phyloP scores from a whole-genome alignment of 116 monocot species.

The Dioscorea cayenensis region DNA sequence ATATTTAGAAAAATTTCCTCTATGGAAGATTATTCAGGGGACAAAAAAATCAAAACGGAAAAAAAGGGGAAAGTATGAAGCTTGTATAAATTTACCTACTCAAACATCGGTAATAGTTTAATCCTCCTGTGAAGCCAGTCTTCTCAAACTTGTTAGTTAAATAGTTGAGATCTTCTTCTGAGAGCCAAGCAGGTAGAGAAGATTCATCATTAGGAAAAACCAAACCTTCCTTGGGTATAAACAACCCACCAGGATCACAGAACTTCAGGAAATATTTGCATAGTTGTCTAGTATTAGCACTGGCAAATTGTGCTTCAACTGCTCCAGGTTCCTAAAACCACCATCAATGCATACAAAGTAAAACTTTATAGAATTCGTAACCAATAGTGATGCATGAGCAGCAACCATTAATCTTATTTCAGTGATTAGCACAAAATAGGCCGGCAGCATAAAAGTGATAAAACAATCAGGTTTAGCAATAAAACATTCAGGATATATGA shows the following conservation, averaged over 20 bases:
- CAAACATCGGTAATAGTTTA: constrained; percentile 12
- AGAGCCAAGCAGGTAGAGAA: constrained; percentile 9
- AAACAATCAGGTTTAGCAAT: no score
- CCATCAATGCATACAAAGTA: background rate
- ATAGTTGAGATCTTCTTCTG: constrained; percentile 12
- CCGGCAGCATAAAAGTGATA: no score
- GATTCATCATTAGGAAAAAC: background rate
- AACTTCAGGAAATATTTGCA: background rate
- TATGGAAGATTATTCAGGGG: no score
- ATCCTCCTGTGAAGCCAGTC: constrained; percentile 9
- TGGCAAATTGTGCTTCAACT: constrained; percentile 15
- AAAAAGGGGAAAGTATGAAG: no score
- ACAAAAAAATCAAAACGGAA: no score
- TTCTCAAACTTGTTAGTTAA: constrained; percentile 8
- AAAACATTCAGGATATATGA: no score
- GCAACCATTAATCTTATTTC: no score
- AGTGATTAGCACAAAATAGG: no score
- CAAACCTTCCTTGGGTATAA: constrained; percentile 13
- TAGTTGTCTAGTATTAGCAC: background rate
- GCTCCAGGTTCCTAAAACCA: constrained; percentile 14
- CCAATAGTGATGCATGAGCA: background rate
- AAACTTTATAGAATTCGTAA: background rate
- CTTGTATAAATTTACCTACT: background rate
- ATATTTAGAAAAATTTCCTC: no score
- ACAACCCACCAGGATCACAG: background rate